phyloP scores from a whole-genome alignment of 2,329 filamentous ascomycete species.

The Zalaria obscura region DNA sequence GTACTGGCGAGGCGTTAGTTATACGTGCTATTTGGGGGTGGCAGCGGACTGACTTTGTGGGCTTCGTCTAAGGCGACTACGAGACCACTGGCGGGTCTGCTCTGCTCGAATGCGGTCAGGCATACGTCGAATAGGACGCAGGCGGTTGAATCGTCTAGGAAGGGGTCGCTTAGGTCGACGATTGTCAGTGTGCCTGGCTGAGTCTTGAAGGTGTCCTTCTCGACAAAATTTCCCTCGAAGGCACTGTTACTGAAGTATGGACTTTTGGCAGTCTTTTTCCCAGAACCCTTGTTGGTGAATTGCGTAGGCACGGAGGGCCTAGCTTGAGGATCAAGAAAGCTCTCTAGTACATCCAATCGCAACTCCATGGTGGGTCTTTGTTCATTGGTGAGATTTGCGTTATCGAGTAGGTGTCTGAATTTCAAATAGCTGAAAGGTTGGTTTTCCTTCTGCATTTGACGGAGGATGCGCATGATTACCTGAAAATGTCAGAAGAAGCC shows the following conservation, averaged over 20 bases:
- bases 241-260: no score
- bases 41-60: slow-evolving; percentile 46
- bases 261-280: neutral
- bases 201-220: slow-evolving; percentile 11
- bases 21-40: no score
- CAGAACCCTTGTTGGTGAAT: neutral
- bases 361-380: slow-evolving; percentile 46
- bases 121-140: slow-evolving; percentile 63
- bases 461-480: slow-evolving; percentile 40
- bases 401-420: slow-evolving; percentile 28
- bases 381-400: slow-evolving; percentile 26
- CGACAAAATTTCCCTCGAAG: slow-evolving; percentile 1
- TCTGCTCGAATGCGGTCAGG: slow-evolving; percentile 49
- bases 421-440: slow-evolving; percentile 34
- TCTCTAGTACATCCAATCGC: slow-evolving; percentile 48
- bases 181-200: slow-evolving; percentile 44
- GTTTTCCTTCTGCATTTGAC: slow-evolving; percentile 36
- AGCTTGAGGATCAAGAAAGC: slow-evolving; percentile 37
- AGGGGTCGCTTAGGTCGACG: slow-evolving; percentile 60
- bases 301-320: no score
- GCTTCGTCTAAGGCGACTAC: slow-evolving; percentile 64
- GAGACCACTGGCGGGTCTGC: slow-evolving; percentile 29
- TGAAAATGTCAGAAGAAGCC: slow-evolving; percentile 15
- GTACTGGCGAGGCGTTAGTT: slow-evolving; percentile 23
- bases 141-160: slow-evolving; percentile 49